Evolutionary conservation across 768 basidiomycete species (phyloP), one percentile per base, ranked within the genome.

Genomic region (Clitopilus passeckerianus): DNA sequence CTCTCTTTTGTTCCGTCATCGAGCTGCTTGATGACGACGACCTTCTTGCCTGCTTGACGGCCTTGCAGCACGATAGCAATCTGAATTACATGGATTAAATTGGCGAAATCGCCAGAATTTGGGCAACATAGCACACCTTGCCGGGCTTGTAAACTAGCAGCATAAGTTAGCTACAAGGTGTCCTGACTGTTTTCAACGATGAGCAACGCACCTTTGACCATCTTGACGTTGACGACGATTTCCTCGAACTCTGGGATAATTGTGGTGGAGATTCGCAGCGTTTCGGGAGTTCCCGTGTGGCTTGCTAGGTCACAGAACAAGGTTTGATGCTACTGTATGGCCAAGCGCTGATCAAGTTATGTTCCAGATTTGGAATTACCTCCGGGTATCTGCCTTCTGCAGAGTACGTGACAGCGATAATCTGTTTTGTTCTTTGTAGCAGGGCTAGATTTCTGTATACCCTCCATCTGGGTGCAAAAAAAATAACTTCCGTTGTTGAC

Each of bases 1-100:
- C 93, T 85, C 67, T 95, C 93, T 79, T 98, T 98, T 67, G 90
- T 93, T 43, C 95, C 95, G 74, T 98, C 97, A 72, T 99, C 97
- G 63, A 87, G 73, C 77, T 98, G 96, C 80, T 95, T 97, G 77
- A 99, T 94, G 66, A 98, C 91, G 62, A 99, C 96, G 66, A 98
- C 96, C 84, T 99, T 99, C 83, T 93, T 94, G 72, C 97, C 97
- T 65, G 97, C 97, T 75, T 98, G 97, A 73, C 97, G 95, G 73
- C 97, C 97, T 79, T 95, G 92, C 73, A 98, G 92, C 76, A 98
- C 87, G 79, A 98, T 95, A 66, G 93, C 93, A 67, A 95, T 93
- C 91, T 93, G 64, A 56, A 55, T 63, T 15, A 15, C 63, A 58
- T 46, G 37, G 50, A 18, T n/a, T 41, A 18, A 35, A 1, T 6